Evolutionary conservation across 1,139 yeast genomes (phyloP).

Genomic region (Pichia sp.): DNA sequence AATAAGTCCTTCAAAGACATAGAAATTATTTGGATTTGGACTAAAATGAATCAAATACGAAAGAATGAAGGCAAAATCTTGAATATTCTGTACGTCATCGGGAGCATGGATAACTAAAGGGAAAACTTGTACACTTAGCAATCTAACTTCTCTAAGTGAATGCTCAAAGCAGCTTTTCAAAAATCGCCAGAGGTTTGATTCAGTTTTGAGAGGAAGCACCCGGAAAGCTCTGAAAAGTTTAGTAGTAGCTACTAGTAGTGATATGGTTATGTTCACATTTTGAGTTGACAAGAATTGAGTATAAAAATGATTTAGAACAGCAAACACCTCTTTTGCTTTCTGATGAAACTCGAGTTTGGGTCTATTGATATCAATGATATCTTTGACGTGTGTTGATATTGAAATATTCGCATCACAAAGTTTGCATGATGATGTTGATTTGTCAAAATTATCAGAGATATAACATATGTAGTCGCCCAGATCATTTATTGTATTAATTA

Average conservation of each 20-base stretch:
- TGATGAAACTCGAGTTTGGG: conserved; percentile 17
- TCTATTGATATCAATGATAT: conserved; percentile 27
- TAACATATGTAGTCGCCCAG: conserved; percentile 41
- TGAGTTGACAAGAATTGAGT: conserved; percentile 19
- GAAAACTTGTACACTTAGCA: conserved; percentile 40
- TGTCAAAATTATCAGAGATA: conserved; percentile 31
- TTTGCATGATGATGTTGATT: conserved; percentile 31
- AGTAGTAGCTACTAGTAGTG: conserved; percentile 39
- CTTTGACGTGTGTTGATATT: conserved; percentile 19
- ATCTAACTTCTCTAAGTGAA: conserved; percentile 44
- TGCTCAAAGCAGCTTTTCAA: conserved; percentile 26
- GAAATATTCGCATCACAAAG: conserved; percentile 32
- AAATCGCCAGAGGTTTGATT: conserved; percentile 25
- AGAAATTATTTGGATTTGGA: conserved; percentile 26
- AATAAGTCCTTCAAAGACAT: conserved; percentile 57
- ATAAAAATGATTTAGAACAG: conserved; percentile 15
- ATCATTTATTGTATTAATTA: conserved; percentile 30
- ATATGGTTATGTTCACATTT: conserved; percentile 30
- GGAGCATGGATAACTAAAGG: conserved; percentile 39
- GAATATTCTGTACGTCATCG: conserved; percentile 30
- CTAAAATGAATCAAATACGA: conserved; percentile 33
- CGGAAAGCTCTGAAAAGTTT: conserved; percentile 44
- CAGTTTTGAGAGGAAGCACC: conserved; percentile 30
- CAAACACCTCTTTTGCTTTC: not conserved
- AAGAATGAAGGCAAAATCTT: conserved; percentile 34